phyloP scores from a whole-genome alignment of 768 basidiomycete species.

The Trametes cingulata region DNA sequence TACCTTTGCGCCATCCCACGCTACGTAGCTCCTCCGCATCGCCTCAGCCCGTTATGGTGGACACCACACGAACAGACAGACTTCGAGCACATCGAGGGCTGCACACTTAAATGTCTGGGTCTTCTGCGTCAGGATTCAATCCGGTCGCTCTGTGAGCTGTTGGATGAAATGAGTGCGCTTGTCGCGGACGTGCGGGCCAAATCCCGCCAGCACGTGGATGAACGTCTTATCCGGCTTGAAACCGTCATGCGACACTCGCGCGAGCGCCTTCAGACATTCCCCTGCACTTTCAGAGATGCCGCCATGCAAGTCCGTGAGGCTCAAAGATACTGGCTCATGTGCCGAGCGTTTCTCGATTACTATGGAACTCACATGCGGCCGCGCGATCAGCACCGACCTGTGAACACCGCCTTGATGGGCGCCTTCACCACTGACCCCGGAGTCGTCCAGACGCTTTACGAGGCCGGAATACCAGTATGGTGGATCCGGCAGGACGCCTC shows the following conservation, averaged over 20 bases:
- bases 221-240: not conserved
- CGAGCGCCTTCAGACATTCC: not conserved
- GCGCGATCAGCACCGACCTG: not conserved
- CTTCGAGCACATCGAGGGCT: not conserved
- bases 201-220: not conserved
- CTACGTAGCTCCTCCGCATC: not conserved
- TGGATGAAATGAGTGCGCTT: not conserved
- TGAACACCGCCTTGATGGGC: not conserved
- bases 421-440: constrained; percentile 1
- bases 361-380: too few relatives aligned
- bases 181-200: not conserved
- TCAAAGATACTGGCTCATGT: not conserved
- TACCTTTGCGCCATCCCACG: not conserved
- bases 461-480: not conserved
- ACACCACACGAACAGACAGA: not conserved
- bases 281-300: not conserved
- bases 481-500: not conserved
- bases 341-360: not conserved
- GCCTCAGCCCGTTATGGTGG: not conserved
- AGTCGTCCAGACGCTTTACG: not conserved
- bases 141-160: too few relatives aligned
- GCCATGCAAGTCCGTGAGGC: not conserved
- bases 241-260: not conserved
- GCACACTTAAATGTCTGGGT: not conserved
- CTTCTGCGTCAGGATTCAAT: not conserved